Base-by-base conservation (phyloP, 805 yeast genomes). In the Grigorovia yakushimaensis region DNA sequence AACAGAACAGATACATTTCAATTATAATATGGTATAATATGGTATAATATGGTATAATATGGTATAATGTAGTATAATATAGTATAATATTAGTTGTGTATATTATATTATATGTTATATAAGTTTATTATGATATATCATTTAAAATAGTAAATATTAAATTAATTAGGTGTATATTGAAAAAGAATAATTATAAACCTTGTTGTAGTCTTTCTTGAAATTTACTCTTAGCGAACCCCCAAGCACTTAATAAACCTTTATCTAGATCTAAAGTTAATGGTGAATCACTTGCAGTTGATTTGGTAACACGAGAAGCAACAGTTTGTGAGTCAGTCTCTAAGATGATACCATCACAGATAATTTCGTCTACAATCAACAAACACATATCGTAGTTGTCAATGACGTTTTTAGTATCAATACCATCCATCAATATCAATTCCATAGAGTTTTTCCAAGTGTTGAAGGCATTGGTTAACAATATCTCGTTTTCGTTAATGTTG, bases 261-360 rank as follows among this genome's bases (percentile, higher is more conserved):
- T 84, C 93, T 47, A 80, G 73, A 58, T 84, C 89, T 48, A 84
- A 74, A 49, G 75, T 70, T 57, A 79, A 69, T 37, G 74, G 71
- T 33, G 74, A 71, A 56, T 88, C 96, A 53, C 74, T 79, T 33
- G 79, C 67, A 42, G 96, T 95, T 30, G 93, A 81, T 50, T 79
- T 78, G n/a, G 98, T 85, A 22, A 89, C 96, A 68, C 98, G 78
- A 15, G 94, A 78, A 2, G 91, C 89, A 56, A 93, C 85, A 39
- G 86, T 80, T 35, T 83, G 78, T 5, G 95, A 81, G 59, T 93
- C 97, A 23, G 88, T 83, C 65, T 93, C 97, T 55, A 93, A 74
- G 48, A 93, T 80, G 53, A 93, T 79, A 39, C 98, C 98, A 62
- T 89, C 95, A 62, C 93, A 98, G 44, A 93, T 73, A 9, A 94